Percentiles rank a stretch among this genome's conserved stretches.
Evolutionary conservation across 176 grass and related monocot species (phyloP).

Genomic region (Thinopyrum elongatum): DNA sequence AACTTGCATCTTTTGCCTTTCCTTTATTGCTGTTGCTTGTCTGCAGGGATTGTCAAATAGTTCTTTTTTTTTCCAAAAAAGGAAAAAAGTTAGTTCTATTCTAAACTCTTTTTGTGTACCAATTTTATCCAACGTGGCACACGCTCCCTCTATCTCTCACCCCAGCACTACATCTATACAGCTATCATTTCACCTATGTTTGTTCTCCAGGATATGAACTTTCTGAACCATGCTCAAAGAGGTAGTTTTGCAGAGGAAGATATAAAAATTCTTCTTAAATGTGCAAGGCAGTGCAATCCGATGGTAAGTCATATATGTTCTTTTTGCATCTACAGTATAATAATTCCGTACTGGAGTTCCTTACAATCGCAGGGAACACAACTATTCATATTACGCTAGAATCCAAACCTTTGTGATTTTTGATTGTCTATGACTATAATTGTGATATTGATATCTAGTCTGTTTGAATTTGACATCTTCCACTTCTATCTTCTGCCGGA

Average conservation of each 20-base stretch:
- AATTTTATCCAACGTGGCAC: neutral
- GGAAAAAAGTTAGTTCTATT: neutral
- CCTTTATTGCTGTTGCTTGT: neutral
- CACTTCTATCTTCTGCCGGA: neutral
- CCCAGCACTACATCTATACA: neutral
- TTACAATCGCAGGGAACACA: neutral
- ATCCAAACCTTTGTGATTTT: neutral
- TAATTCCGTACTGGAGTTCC: neutral
- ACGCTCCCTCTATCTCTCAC: neutral
- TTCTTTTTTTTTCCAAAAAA: no score
- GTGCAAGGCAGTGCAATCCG: neutral
- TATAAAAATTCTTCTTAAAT: neutral
- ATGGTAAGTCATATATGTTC: neutral
- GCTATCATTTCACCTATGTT: neutral
- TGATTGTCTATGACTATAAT: neutral
- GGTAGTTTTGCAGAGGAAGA: neutral
- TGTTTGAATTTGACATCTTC: conserved; percentile 12
- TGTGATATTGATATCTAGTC: neutral
- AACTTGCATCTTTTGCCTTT: neutral
- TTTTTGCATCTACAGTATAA: neutral
- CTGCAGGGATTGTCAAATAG: neutral
- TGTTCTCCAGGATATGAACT: neutral
- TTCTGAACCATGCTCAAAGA: neutral
- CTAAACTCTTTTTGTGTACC: neutral
- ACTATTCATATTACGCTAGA: neutral